Conservation (phyloP, 176 grass and related monocot genomes). For the Tillandsia fasciculata region DNA sequence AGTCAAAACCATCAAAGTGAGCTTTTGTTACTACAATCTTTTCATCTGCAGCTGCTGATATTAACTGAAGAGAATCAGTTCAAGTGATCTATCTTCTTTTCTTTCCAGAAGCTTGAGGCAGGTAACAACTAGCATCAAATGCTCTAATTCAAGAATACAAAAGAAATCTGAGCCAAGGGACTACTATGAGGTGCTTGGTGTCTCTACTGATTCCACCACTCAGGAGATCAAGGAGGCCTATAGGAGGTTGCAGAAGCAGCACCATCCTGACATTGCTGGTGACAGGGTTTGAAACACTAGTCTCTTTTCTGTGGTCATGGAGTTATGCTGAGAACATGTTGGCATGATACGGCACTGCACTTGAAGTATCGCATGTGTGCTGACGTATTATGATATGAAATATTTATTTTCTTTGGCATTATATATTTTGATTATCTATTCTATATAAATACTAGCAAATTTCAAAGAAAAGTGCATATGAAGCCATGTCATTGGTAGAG, state of each 20-base stretch:
- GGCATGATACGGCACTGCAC: too few relatives aligned
- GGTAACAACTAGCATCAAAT: slow-evolving; percentile 27
- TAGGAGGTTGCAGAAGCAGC: slow-evolving; percentile 62
- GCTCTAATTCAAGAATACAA: slow-evolving; percentile 34
- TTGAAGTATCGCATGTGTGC: too few relatives aligned
- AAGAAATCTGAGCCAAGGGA: slow-evolving; percentile 18
- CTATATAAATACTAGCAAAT: too few relatives aligned
- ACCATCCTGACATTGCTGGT: slow-evolving; percentile 66
- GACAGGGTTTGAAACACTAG: slow-evolving; percentile 30
- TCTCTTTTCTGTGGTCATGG: background rate
- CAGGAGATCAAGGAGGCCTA: slow-evolving; percentile 65
- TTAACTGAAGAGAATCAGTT: background rate
- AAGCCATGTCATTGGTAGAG: too few relatives aligned
- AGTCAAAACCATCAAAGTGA: background rate
- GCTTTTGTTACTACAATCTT: background rate
- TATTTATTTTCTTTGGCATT: too few relatives aligned
- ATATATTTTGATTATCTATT: too few relatives aligned
- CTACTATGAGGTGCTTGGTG: slow-evolving; percentile 42
- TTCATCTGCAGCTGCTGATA: background rate
- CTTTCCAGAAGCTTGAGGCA: slow-evolving; percentile 4
- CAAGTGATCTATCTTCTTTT: background rate
- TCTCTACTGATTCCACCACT: slow-evolving; percentile 37
- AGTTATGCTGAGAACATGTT: too few relatives aligned
- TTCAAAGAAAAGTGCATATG: too few relatives aligned
- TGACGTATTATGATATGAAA: too few relatives aligned